phyloP scores from a whole-genome alignment of 2,329 filamentous ascomycete species.

The Colletotrichum higginsianum region DNA sequence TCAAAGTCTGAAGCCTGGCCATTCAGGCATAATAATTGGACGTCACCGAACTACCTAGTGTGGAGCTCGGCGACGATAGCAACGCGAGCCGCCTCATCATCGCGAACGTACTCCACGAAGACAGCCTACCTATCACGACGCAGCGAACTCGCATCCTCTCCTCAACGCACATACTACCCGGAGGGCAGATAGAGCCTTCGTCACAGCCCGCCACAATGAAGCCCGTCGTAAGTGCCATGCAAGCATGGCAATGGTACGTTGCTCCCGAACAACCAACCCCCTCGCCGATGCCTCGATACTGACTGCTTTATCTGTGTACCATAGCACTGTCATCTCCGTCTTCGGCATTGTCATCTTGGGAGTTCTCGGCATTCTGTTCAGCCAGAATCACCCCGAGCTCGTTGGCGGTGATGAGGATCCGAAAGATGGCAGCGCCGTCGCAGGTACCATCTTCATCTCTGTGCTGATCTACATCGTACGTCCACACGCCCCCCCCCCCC shows the following conservation, averaged over 20 bases:
- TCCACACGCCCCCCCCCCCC: slow-evolving; percentile 46
- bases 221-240: slow-evolving; percentile 90
- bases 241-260: slow-evolving; percentile 94
- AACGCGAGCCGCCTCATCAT: slow-evolving; percentile 31
- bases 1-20: slow-evolving; percentile 1
- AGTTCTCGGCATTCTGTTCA: slow-evolving; percentile 79
- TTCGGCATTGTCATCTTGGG: slow-evolving; percentile 78
- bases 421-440: slow-evolving; percentile 82
- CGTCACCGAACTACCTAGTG: slow-evolving; percentile 28
- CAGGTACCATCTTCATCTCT: slow-evolving; percentile 87
- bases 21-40: slow-evolving; percentile 36
- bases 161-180: neutral
- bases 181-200: neutral
- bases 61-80: slow-evolving; percentile 34
- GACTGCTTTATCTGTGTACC: neutral
- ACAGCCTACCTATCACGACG: slow-evolving; percentile 31
- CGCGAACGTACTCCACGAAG: slow-evolving; percentile 15
- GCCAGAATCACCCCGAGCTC: slow-evolving; percentile 85
- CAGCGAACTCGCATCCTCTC: slow-evolving; percentile 34
- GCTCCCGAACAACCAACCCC: slow-evolving; percentile 4
- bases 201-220: slow-evolving; percentile 78
- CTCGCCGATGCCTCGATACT: slow-evolving; percentile 5
- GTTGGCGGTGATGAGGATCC: slow-evolving; percentile 81
- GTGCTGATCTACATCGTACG: slow-evolving; percentile 91
- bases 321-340: slow-evolving; percentile 81